Percentiles rank a stretch among this genome's conserved stretches.
These are phyloP conservation scores for Pseudogymnoascus sp. DNA, from an alignment of 2,329 filamentous ascomycete species.

Conservation along the genomic window DNA sequence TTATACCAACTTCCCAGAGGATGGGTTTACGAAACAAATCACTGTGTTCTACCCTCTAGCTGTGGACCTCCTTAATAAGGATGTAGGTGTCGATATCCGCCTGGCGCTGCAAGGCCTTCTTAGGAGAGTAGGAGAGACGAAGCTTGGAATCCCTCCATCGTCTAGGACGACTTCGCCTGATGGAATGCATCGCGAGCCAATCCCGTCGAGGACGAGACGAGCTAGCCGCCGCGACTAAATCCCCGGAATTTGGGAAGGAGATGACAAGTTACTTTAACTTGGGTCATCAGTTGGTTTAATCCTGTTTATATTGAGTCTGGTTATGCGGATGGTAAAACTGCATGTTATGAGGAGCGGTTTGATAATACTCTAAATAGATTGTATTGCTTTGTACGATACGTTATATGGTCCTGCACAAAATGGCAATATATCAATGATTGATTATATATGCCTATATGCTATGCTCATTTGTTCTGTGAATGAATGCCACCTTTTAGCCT, in stretches of 20 bases:
- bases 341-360: slow-evolving; percentile 2
- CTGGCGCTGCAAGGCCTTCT: slow-evolving; percentile 69
- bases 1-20: slow-evolving; percentile 72
- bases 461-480: background rate
- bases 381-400: slow-evolving; percentile 4
- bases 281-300: background rate
- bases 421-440: slow-evolving; percentile 7
- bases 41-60: slow-evolving; percentile 77
- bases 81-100: slow-evolving; percentile 73
- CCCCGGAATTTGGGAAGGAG: background rate
- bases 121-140: slow-evolving; percentile 73
- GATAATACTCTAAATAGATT: slow-evolving; percentile 6
- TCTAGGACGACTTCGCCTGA: slow-evolving; percentile 9
- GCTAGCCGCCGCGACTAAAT: background rate
- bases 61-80: slow-evolving; percentile 73
- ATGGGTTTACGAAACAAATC: slow-evolving; percentile 73
- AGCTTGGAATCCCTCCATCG: slow-evolving; percentile 36
- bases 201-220: background rate
- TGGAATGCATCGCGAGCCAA: background rate
- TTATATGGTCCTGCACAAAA: slow-evolving; percentile 6
- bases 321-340: slow-evolving; percentile 6
- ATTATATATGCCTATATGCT: background rate
- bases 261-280: background rate
- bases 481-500: slow-evolving; percentile 18
- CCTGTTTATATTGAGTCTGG: slow-evolving; percentile 1